Conservation (phyloP, 352 stramenopile genomes). For the Pythium utonaiense region DNA sequence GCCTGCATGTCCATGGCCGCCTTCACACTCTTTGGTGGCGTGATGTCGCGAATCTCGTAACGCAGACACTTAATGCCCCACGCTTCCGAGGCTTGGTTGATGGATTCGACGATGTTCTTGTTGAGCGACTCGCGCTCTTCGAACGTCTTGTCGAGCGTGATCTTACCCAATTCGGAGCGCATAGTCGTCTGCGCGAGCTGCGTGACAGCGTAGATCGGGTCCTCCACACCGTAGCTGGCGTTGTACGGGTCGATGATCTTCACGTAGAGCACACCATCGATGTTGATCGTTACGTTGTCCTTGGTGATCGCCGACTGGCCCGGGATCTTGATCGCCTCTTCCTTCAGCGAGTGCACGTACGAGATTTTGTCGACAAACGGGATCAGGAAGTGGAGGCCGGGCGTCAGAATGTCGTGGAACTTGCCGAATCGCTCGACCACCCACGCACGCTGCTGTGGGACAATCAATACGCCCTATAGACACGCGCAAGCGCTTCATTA, state of each 20-base stretch:
- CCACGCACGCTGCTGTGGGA: constrained; percentile 87
- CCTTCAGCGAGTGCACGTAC: constrained; percentile 91
- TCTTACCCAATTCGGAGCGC: constrained; percentile 90
- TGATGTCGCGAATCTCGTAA: constrained; percentile 91
- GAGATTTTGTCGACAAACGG: constrained; percentile 87
- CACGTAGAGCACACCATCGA: constrained; percentile 91
- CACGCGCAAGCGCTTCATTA: not conserved
- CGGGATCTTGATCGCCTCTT: constrained; percentile 90
- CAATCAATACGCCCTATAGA: constrained; percentile 73
- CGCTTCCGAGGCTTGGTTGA: constrained; percentile 87
- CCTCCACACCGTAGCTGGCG: constrained; percentile 86
- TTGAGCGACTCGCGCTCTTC: constrained; percentile 92
- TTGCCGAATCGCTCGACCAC: constrained; percentile 91
- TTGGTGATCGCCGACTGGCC: constrained; percentile 89
- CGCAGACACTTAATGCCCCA: constrained; percentile 90
- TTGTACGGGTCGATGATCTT: constrained; percentile 89
- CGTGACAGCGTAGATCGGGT: constrained; percentile 87
- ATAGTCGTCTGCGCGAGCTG: constrained; percentile 91
- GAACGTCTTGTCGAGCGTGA: constrained; percentile 93
- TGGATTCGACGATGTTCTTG: constrained; percentile 87
- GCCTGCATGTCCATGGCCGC: constrained; percentile 92
- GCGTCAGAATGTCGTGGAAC: constrained; percentile 82
- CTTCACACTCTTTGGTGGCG: constrained; percentile 81
- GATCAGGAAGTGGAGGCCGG: constrained; percentile 89
- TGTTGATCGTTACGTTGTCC: constrained; percentile 91